These are phyloP conservation scores for Nitzschia sp. DNA, from an alignment of 108 stramenopile species.

Conservation along the genomic window DNA sequence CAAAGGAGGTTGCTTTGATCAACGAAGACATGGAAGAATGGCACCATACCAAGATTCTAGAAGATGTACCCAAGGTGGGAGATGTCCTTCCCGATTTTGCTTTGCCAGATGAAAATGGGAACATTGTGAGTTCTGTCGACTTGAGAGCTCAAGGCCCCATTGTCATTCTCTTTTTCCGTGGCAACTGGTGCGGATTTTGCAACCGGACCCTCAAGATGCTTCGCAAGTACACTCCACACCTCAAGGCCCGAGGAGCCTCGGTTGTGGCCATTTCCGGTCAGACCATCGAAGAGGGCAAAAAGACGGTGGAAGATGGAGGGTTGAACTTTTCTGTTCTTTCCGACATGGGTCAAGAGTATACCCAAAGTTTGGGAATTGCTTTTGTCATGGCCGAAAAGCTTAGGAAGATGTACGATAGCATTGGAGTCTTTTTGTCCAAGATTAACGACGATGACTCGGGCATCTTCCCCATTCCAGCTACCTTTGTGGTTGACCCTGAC, in stretches of 20 bases:
- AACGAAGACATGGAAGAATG: constrained; percentile 2
- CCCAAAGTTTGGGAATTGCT: constrained; percentile 10
- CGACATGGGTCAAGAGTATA: constrained; percentile 13
- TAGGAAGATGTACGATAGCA: background rate
- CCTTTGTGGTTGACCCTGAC: constrained; percentile 24
- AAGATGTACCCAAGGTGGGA: constrained; percentile 13
- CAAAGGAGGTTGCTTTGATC: too few relatives aligned
- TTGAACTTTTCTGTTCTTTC: constrained; percentile 29
- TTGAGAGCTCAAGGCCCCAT: constrained; percentile 19
- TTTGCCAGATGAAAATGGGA: constrained; percentile 16
- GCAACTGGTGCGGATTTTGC: constrained; percentile 25
- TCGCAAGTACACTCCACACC: constrained; percentile 10
- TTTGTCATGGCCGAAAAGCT: constrained; percentile 7
- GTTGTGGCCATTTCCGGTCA: constrained; percentile 22
- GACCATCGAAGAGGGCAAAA: constrained; percentile 1
- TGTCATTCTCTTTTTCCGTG: constrained; percentile 23
- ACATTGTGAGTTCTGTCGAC: constrained; percentile 9
- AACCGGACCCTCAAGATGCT: constrained; percentile 11
- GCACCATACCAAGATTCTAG: constrained; percentile 6
- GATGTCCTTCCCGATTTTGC: constrained; percentile 26
- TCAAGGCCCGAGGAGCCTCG: constrained; percentile 19
- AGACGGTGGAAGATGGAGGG: background rate
- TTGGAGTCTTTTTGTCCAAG: background rate
- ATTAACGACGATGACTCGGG: constrained; percentile 16
- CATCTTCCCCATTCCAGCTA: constrained; percentile 22